Evolutionary conservation across 257 asterid species (phyloP), one percentile per base, ranked within the genome.

Genomic region (Solanum megistacrolobum): DNA sequence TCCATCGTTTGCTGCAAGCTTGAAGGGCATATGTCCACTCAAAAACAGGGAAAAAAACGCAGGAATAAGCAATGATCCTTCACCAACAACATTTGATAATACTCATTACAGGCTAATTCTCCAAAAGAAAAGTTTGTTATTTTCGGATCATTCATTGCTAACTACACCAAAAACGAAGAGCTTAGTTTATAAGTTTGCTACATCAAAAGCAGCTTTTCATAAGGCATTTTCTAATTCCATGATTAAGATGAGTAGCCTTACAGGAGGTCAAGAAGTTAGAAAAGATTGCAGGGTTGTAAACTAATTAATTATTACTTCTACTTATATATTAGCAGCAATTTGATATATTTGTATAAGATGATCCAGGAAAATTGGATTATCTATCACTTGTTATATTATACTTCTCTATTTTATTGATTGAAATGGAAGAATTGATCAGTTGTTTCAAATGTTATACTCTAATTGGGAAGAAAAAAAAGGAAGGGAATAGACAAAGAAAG

Each of bases 241-340:
- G 94, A 94, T 94, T 92, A 96, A 95, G 93, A 91, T 96, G 97
- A 94, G 98, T 91, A 95, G 98, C 94, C 89, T 95, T 36, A 94
- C 92, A 66, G 96, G 98, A 73, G 99, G 99, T 4, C 93, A 93
- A 32, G 99, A 95, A 88, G 90, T 96, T 89, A 91, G 98, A 91
- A 95, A 90, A 90, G 93, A 94, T 87, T 96, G 99, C 79, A 91
- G 95, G 93, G 86, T 95, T 79, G 95, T 92, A 14, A 96, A 95
- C 87, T 94, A 83, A 87, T 21, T 23, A 10, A 82, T 87, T 60
- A 25, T 55, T 35, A 27, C 9, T 85, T 32, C 81, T 85, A 35
- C 76, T n/a, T 85, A 39, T 66, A n/a, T 3, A 65, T 60, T 43
- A 23, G 46, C 29, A 18, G 68, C 78, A 18, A 52, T 81, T 81